Percentiles rank a stretch among this genome's conserved stretches.
Conservation (phyloP, 257 asterid species). For the Ehretia macrophylla region DNA sequence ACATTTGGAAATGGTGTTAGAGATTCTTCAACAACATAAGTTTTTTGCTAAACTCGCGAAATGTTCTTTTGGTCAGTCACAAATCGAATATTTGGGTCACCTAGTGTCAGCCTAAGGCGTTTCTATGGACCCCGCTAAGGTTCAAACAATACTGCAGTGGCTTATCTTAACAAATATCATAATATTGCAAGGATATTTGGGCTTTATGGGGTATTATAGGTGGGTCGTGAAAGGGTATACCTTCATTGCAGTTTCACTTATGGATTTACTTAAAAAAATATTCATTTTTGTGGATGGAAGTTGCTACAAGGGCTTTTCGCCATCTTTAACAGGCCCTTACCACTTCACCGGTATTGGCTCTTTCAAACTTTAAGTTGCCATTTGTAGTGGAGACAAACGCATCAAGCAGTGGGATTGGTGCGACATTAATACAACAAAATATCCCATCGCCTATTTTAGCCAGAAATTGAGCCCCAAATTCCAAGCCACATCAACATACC, state of each 20-base stretch:
- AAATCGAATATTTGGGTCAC: not conserved
- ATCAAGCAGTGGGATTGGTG: too few species aligned
- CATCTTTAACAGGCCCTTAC: too few species aligned
- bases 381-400: too few species aligned
- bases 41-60: not conserved
- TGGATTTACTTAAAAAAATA: not conserved
- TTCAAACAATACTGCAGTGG: not conserved
- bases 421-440: too few species aligned
- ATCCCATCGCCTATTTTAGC: too few species aligned
- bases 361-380: too few species aligned
- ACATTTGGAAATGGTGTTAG: not conserved
- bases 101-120: not conserved
- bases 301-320: too few species aligned
- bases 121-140: not conserved
- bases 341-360: too few species aligned
- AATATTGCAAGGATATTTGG: not conserved
- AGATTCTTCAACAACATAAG: not conserved
- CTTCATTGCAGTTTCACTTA: not conserved
- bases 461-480: too few species aligned
- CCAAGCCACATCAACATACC: too few species aligned
- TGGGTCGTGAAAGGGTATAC: not conserved
- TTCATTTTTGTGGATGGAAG: not conserved
- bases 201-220: not conserved
- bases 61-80: not conserved
- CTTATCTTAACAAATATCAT: not conserved